These are phyloP conservation scores for Naegleria gruberi DNA, from an alignment of 208 protist genomes.

Conservation along the genomic window DNA sequence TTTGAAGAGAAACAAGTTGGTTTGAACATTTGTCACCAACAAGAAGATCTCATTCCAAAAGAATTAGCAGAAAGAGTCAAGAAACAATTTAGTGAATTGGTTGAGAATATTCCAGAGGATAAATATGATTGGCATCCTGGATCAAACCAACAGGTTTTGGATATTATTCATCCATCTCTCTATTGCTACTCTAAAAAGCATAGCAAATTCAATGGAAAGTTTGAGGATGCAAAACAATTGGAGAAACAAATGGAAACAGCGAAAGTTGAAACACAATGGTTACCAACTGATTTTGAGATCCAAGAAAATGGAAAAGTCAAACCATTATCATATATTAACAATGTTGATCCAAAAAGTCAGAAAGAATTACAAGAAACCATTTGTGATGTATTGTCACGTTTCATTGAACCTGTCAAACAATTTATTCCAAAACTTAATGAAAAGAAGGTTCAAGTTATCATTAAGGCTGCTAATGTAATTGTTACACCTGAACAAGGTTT, in stretches of 20 bases:
- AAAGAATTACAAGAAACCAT: background rate
- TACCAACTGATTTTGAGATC: constrained; percentile 18
- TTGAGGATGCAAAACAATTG: background rate
- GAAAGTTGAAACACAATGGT: background rate
- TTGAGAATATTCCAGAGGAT: background rate
- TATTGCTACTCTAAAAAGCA: constrained; percentile 36
- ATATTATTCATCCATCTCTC: constrained; percentile 44
- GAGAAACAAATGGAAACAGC: background rate
- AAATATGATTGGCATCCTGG: constrained; percentile 18
- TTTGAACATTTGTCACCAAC: background rate
- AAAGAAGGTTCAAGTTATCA: constrained; percentile 37
- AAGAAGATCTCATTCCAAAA: background rate
- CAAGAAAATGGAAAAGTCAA: constrained; percentile 29
- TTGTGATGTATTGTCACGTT: background rate
- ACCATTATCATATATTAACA: constrained; percentile 46
- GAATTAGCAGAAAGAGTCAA: background rate
- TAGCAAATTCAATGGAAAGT: background rate
- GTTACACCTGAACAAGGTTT: constrained; percentile 27
- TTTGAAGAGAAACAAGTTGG: background rate
- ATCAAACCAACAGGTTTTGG: constrained; percentile 33
- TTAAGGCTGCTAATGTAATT: constrained; percentile 41
- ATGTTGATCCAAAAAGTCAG: constrained; percentile 35
- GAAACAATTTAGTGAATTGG: background rate
- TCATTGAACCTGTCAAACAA: background rate
- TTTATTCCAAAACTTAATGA: background rate